Base-by-base conservation (phyloP, 2,329 filamentous ascomycete genomes). In the Lachnellula subtilissima region DNA sequence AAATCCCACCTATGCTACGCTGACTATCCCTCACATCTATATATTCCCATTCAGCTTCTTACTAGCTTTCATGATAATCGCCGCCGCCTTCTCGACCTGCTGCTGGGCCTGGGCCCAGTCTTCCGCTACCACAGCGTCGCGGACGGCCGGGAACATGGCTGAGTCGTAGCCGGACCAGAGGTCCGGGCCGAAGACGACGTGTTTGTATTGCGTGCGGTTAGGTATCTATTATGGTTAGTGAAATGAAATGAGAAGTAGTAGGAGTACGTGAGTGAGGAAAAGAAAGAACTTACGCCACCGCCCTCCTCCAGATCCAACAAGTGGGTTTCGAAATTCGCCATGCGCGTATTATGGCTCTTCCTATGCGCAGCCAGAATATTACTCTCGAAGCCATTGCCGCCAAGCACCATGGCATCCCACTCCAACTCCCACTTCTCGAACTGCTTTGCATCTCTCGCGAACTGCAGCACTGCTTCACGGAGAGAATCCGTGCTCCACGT, bases 121-220 rank as follows among this genome's bases (percentile, higher is more conserved):
- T 25, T 82, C 81, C 4, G 78, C 80, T 59, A 88, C 83, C 42
- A 97, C 77, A 8, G 87, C 85, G 67, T 97, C 92, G 55, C 90
- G 81, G 54, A 97, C 88, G n/a, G 86, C 87, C 0, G 93, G 93
- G 74, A 95, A 95, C 59, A 83, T 83, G 0, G 82, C 81, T 54
- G 82, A 81, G 35, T 87, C 81, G 62, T 86, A 82, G 39, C 81
- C 83, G 36, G 85, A 86, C 87, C 90, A 92, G 2, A 83, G 76
- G 67, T 90, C 83, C 0, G 94, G 94, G 1, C 89, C 93, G 69
- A 92, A 96, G 55, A 99, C 75, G 67, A 95, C 81, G 72, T 97
- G 94, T 72, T 95, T 96, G 79, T 91, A 99, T 73, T 97, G 94
- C 5, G 88, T 89, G 61, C 93, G 86, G 65, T 90, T 90, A 40